Conservation (phyloP, 495 filamentous ascomycete species). For the Aspergillus steynii region DNA sequence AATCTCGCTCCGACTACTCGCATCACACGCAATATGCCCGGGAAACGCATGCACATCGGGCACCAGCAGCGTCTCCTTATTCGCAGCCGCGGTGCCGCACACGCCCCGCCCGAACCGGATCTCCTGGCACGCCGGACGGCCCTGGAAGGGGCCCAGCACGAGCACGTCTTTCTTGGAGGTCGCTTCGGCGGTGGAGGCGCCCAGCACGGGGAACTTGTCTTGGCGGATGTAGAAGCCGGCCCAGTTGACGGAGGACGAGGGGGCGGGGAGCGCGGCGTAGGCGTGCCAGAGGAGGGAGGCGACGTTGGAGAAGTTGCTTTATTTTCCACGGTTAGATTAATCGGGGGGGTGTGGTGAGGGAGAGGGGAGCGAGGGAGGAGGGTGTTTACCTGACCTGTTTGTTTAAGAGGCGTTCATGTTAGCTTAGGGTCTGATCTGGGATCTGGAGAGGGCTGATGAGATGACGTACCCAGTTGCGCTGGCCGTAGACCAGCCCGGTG, state of each 20-base stretch:
- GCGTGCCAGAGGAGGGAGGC: conserved; percentile 87
- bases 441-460: conserved; percentile 1
- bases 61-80: conserved; percentile 66
- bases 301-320: conserved; percentile 81
- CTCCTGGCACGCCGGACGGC: conserved; percentile 84
- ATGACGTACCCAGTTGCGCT: conserved; percentile 79
- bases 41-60: conserved; percentile 75
- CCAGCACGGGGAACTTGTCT: conserved; percentile 48
- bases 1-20: conserved; percentile 80
- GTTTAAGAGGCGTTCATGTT: conserved; percentile 12
- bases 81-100: conserved; percentile 74
- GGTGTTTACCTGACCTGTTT: conserved; percentile 58
- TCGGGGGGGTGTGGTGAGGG: conserved; percentile 1
- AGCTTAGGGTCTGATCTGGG: conserved; percentile 2
- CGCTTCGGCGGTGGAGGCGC: conserved; percentile 15
- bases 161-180: conserved; percentile 41
- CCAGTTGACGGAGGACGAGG: conserved; percentile 80
- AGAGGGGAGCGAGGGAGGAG: conserved; percentile 1
- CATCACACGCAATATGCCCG: conserved; percentile 91
- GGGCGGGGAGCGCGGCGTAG: conserved; percentile 73
- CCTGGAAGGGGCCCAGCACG: conserved; percentile 85
- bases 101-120: conserved; percentile 80
- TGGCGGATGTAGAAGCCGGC: conserved; percentile 87
- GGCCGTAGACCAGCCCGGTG: conserved; percentile 69
- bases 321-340: conserved; percentile 6